A percentile compares a stretch with the other conserved stretches of the same genome.
These are phyloP conservation scores for Blastomyces gilchristii DNA, from an alignment of 2,329 filamentous ascomycete species.

Conservation along the genomic window DNA sequence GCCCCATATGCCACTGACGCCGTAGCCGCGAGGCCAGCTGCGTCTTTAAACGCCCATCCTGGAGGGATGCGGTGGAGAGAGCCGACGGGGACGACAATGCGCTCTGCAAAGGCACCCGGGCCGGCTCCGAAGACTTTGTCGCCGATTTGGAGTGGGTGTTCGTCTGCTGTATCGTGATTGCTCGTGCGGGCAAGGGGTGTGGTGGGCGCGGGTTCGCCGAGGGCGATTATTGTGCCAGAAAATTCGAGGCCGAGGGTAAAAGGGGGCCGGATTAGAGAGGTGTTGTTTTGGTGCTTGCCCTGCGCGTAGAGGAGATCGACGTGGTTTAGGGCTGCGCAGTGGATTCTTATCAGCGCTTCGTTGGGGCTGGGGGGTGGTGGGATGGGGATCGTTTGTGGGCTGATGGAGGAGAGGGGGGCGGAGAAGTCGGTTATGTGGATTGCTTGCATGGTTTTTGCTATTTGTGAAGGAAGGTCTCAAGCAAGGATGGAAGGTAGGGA, in stretches of 20 bases:
- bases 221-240: conserved; percentile 41
- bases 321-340: conserved; percentile 49
- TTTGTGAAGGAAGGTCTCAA: background rate
- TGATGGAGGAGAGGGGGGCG: conserved; percentile 23
- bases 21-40: conserved; percentile 45
- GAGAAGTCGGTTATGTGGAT: conserved; percentile 31
- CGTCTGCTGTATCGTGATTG: background rate
- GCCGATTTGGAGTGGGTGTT: conserved; percentile 26
- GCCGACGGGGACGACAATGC: conserved; percentile 35
- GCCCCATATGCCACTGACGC: conserved; percentile 47
- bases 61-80: conserved; percentile 39
- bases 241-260: conserved; percentile 54
- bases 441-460: conserved; percentile 30
- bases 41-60: conserved; percentile 38
- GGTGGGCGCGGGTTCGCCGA: conserved; percentile 20
- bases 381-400: conserved; percentile 24
- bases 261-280: conserved; percentile 43
- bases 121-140: conserved; percentile 46
- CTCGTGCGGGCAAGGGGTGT: background rate
- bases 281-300: conserved; percentile 53
- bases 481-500: background rate
- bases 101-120: conserved; percentile 45
- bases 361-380: conserved; percentile 25
- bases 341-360: conserved; percentile 40
- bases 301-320: conserved; percentile 51